phyloP scores from a whole-genome alignment of 148 eudicot genomes.

The Dysphania ambrosioides region DNA sequence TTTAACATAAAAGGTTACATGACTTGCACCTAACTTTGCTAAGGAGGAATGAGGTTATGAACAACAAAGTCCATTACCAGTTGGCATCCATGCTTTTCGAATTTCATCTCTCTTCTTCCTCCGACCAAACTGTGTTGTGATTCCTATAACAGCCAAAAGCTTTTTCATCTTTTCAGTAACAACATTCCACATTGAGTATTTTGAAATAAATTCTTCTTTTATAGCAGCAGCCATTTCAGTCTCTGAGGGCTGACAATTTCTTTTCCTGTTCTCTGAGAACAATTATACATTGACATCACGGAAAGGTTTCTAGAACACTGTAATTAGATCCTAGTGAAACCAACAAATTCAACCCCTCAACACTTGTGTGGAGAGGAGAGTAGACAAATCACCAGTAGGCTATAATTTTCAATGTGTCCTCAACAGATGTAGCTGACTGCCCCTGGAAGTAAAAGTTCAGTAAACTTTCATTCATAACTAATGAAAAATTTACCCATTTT shows the following conservation, averaged over 20 bases:
- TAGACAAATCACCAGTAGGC: slow-evolving; percentile 56
- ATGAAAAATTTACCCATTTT: background rate
- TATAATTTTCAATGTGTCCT: slow-evolving; percentile 71
- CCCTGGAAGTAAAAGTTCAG: slow-evolving; percentile 48
- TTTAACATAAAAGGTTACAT: background rate
- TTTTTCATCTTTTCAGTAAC: slow-evolving; percentile 43
- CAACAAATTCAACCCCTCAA: background rate
- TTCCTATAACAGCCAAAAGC: slow-evolving; percentile 71
- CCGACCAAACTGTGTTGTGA: slow-evolving; percentile 68
- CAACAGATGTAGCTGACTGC: slow-evolving; percentile 66
- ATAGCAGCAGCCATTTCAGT: slow-evolving; percentile 73
- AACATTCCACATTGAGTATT: slow-evolving; percentile 38
- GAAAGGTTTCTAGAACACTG: background rate
- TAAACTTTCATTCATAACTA: slow-evolving; percentile 2
- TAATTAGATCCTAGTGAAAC: background rate
- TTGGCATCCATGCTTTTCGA: slow-evolving; percentile 91
- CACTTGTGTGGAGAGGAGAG: background rate
- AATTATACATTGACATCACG: slow-evolving; percentile 10
- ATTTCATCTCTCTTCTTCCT: slow-evolving; percentile 75
- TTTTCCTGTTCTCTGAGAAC: slow-evolving; percentile 68
- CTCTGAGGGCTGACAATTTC: slow-evolving; percentile 69
- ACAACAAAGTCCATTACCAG: slow-evolving; percentile 39
- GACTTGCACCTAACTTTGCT: background rate
- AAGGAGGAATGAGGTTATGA: background rate
- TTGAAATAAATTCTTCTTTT: slow-evolving; percentile 60